These are phyloP conservation scores for Pichia sp. DNA, from an alignment of 1,139 yeast genomes.

Conservation along the genomic window DNA sequence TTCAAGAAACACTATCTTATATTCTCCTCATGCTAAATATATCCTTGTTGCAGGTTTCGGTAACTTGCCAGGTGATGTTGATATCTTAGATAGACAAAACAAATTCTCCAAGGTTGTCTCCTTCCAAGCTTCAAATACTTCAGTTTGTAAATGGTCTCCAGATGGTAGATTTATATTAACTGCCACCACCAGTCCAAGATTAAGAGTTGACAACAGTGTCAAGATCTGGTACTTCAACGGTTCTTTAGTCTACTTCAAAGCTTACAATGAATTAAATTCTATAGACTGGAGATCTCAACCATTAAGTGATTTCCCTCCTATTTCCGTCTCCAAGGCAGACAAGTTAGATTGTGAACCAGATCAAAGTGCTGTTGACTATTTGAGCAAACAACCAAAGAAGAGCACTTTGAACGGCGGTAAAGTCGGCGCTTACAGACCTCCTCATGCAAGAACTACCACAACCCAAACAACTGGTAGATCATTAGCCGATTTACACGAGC, in stretches of 20 bases:
- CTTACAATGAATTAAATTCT: constrained; percentile 75
- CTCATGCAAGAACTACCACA: constrained; percentile 33
- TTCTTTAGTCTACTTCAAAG: constrained; percentile 71
- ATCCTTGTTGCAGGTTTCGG: constrained; percentile 97
- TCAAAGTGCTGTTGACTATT: constrained; percentile 57
- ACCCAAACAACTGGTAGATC: constrained; percentile 39
- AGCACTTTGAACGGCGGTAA: constrained; percentile 50
- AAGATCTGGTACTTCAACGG: constrained; percentile 95
- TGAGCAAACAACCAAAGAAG: constrained; percentile 40
- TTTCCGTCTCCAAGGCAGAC: constrained; percentile 21
- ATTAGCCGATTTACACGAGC: constrained; percentile 57
- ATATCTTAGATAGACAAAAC: constrained; percentile 89
- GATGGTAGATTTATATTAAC: constrained; percentile 92
- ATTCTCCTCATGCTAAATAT: constrained; percentile 93
- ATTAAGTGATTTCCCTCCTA: constrained; percentile 56
- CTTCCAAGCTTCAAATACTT: constrained; percentile 90
- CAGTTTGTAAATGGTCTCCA: constrained; percentile 98
- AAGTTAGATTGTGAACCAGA: constrained; percentile 69
- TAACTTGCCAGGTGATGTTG: constrained; percentile 95
- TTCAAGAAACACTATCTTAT: constrained; percentile 85
- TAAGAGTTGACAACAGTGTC: constrained; percentile 94
- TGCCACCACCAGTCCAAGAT: constrained; percentile 96
- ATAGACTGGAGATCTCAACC: constrained; percentile 89
- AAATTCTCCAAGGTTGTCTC: constrained; percentile 77
- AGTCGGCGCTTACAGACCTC: constrained; percentile 22